phyloP scores from a whole-genome alignment of 2,329 filamentous ascomycete genomes.

The Alternaria viburni region DNA sequence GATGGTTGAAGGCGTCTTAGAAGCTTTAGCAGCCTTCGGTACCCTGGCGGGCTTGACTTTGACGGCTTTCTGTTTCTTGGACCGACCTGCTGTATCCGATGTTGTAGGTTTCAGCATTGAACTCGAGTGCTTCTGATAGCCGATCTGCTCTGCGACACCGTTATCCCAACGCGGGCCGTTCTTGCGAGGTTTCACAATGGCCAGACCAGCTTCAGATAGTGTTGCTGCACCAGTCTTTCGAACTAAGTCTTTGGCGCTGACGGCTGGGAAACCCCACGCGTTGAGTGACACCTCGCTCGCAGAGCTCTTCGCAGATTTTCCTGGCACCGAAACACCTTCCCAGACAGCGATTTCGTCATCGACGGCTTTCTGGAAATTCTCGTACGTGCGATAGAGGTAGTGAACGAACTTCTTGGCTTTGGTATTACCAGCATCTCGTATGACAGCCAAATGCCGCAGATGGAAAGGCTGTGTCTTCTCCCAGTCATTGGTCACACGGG shows the following conservation, averaged over 20 bases:
- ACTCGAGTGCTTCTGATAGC: conserved; percentile 25
- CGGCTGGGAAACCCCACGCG: conserved; percentile 38
- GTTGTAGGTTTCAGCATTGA: conserved; percentile 5
- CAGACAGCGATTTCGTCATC: conserved; percentile 57
- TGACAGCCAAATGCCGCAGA: conserved; percentile 62
- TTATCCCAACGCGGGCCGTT: conserved; percentile 36
- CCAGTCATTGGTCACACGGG: conserved; percentile 62
- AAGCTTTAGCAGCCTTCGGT: neutral
- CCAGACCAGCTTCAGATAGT: conserved; percentile 30
- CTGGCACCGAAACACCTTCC: conserved; percentile 56
- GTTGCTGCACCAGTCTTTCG: conserved; percentile 31
- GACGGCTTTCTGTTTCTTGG: neutral
- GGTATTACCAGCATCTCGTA: conserved; percentile 60
- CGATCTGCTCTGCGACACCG: conserved; percentile 27
- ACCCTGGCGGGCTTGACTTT: conserved; percentile 4
- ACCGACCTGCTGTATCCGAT: neutral
- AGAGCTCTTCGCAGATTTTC: conserved; percentile 22
- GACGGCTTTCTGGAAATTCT: conserved; percentile 61
- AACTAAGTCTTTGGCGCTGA: conserved; percentile 28
- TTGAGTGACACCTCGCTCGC: conserved; percentile 18
- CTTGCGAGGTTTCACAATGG: conserved; percentile 25
- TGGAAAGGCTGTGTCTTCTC: conserved; percentile 64
- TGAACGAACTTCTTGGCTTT: conserved; percentile 53
- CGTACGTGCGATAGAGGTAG: conserved; percentile 62
- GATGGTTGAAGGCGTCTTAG: conserved; percentile 4